A percentile compares a stretch with the other conserved stretches of the same genome.
Evolutionary conservation across 106 monocot genomes (phyloP).

Genomic region (Dioscorea alata): DNA sequence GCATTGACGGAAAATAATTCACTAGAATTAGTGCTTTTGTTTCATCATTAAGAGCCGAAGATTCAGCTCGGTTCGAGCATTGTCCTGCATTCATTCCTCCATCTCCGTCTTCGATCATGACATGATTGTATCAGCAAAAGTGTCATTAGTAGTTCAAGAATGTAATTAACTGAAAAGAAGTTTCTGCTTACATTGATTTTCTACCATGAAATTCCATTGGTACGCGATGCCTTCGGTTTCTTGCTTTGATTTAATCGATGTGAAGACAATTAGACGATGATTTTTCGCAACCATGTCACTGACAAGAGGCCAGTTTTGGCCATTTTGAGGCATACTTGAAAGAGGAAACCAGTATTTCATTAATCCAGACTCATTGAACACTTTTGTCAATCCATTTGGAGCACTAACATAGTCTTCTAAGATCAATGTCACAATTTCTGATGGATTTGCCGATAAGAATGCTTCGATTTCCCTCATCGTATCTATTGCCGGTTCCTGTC

Average conservation of each 20-base stretch:
- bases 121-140: not conserved
- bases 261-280: conserved; percentile 72
- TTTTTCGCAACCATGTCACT: conserved; percentile 66
- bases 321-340: conserved; percentile 57
- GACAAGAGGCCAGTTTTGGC: conserved; percentile 68
- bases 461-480: conserved; percentile 69
- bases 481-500: conserved; percentile 65
- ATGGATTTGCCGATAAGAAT: conserved; percentile 66
- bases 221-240: conserved; percentile 75
- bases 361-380: conserved; percentile 59
- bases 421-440: conserved; percentile 73
- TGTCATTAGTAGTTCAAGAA: not conserved
- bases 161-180: not conserved
- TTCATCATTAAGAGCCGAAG: conserved; percentile 49
- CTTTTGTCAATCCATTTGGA: conserved; percentile 66
- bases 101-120: conserved; percentile 47
- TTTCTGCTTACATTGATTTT: conserved; percentile 64
- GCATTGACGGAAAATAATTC: not conserved
- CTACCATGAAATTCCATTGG: conserved; percentile 87
- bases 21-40: conserved; percentile 42
- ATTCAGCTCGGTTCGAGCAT: conserved; percentile 65
- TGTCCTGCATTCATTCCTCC: conserved; percentile 52
- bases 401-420: conserved; percentile 76
- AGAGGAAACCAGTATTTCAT: conserved; percentile 77
- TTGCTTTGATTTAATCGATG: conserved; percentile 55